Percentiles rank a stretch among this genome's conserved stretches.
phyloP scores from a whole-genome alignment of 768 basidiomycete genomes.

The Calocybe gangraenosa region DNA sequence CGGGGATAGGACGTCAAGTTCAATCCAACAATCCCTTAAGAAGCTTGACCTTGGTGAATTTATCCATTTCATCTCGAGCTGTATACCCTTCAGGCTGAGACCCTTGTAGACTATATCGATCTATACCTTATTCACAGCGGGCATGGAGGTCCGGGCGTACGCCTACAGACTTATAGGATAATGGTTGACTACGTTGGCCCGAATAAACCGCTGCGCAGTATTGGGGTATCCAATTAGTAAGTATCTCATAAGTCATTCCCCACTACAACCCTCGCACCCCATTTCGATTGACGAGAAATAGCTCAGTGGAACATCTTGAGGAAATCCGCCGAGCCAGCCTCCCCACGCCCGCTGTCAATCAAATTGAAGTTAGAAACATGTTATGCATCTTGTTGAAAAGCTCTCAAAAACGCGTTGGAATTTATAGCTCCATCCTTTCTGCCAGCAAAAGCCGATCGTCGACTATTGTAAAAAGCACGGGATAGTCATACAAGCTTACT shows the following conservation, averaged over 20 bases:
- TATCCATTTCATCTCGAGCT: neutral
- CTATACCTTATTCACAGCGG: conserved; percentile 79
- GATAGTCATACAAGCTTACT: conserved; percentile 69
- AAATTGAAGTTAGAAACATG: conserved; percentile 62
- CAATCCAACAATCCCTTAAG: conserved; percentile 36
- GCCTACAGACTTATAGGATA: conserved; percentile 66
- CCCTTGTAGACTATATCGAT: conserved; percentile 39
- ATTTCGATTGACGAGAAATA: conserved; percentile 19
- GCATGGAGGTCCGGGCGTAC: conserved; percentile 51
- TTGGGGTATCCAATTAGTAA: conserved; percentile 83
- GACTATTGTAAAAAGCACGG: conserved; percentile 59
- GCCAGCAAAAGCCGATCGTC: conserved; percentile 76
- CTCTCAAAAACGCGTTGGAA: neutral
- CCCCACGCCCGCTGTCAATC: conserved; percentile 68
- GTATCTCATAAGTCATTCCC: conserved; percentile 17
- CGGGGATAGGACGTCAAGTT: conserved; percentile 5
- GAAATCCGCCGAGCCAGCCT: conserved; percentile 63
- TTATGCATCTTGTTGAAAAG: neutral
- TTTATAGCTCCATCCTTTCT: conserved; percentile 68
- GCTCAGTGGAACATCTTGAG: conserved; percentile 65
- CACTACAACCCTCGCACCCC: neutral
- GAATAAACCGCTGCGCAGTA: conserved; percentile 55
- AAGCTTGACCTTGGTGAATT: conserved; percentile 53
- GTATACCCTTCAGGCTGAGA: neutral
- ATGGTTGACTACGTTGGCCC: conserved; percentile 51